Evolutionary conservation across 2,329 filamentous ascomycete genomes (phyloP), one percentile per base, ranked within the genome.

Genomic region (Fusarium papillatum): DNA sequence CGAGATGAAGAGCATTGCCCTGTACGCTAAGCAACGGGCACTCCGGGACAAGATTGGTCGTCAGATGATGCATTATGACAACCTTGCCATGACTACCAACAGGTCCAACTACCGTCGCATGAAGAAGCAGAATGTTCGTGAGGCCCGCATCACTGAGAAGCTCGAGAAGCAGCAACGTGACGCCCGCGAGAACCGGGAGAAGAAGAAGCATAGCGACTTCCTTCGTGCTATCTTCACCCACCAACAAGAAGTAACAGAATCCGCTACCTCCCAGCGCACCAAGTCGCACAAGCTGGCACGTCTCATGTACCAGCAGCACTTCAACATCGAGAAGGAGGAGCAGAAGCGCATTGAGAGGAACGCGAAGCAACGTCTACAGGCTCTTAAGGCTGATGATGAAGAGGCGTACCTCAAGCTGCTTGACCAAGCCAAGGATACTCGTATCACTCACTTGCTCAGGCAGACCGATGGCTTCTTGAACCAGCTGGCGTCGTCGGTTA

Each of bases 161-260:
- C 92, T 99, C 3, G 97, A 99, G 90, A 98, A 98, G 87, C 96
- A 99, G 84, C 97, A 99, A 83, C 95, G 97, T 69, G 96, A 98
- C 84, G 96, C 96, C 50, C 94, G 97, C 70, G 96, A 98, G 87
- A 95, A 94, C 77, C 95, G 97, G 74, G 97, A 99, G 86, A 98
- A 98, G 92, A 97, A 98, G 92, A 98, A 97, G 87, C 96, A 98
- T 82, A 91, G 90, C 72, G 96, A 98, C 83, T 98, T 98, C 85
- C 90, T 99, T 70, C 93, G 95, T 75, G 94, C 96, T 41, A 95
- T 99, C 64, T 90, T 95, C 77, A 93, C 92, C 76, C 96, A 98
- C 83, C 92, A 94, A 68, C 89, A 91, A 61, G 95, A 98, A 78
- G 92, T 98, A 55, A 89, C 91, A 70, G 92, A 92, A 71, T 90